These are phyloP conservation scores for Hypoxylon sp. DNA, from an alignment of 2,329 filamentous ascomycete genomes.

Conservation along the genomic window DNA sequence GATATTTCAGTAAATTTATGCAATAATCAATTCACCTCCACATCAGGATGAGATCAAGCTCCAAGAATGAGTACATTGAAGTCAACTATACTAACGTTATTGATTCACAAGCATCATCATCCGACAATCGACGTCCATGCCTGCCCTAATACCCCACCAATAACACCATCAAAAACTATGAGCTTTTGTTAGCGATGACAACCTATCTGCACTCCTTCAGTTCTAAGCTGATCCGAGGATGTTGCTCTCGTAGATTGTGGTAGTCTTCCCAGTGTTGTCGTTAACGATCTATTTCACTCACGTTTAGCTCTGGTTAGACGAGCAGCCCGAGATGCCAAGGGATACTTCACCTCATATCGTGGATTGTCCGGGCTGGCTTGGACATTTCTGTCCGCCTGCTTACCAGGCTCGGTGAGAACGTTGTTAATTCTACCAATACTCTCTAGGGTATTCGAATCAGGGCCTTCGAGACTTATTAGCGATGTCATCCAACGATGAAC, in stretches of 20 bases:
- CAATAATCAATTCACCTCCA: background rate
- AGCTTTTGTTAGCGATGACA: background rate
- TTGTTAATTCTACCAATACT: slow-evolving; percentile 37
- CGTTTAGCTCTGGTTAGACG: background rate
- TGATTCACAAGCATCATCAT: background rate
- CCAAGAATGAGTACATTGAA: slow-evolving; percentile 1
- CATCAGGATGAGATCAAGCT: background rate
- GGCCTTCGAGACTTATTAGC: slow-evolving; percentile 23
- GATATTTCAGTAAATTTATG: too few relatives aligned
- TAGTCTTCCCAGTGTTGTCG: slow-evolving; percentile 43
- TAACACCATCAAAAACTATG: background rate
- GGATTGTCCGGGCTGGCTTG: slow-evolving; percentile 38
- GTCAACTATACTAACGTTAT: background rate
- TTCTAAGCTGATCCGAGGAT: slow-evolving; percentile 35
- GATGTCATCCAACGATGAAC: background rate
- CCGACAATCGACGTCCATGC: too few relatives aligned
- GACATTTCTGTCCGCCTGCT: slow-evolving; percentile 40
- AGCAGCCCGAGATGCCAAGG: too few relatives aligned
- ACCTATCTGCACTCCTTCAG: background rate
- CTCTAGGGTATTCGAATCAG: slow-evolving; percentile 38
- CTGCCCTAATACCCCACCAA: too few relatives aligned
- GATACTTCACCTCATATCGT: slow-evolving; percentile 40
- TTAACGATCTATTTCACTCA: slow-evolving; percentile 37
- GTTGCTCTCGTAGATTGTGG: slow-evolving; percentile 39
- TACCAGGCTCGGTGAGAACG: slow-evolving; percentile 43